Conservation (phyloP, 306 rosid genomes). For the Bauhinia variegata region DNA sequence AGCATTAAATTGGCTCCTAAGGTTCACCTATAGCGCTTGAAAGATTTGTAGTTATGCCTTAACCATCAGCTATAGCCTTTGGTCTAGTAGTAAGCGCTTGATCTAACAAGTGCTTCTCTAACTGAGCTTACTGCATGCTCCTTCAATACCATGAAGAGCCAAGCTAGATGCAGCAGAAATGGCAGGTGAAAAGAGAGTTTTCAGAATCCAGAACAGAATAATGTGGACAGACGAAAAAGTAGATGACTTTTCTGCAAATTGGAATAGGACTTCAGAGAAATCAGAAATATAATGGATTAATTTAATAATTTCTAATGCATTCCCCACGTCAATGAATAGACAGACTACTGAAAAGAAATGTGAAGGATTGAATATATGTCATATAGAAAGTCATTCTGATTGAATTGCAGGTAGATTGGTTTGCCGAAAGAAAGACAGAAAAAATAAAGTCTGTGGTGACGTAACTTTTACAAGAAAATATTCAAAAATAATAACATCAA, state of each 20-base stretch:
- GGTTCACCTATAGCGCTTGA: too few species aligned
- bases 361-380: conserved; percentile 1
- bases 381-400: conserved; percentile 8
- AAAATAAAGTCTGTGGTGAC: conserved; percentile 17
- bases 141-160: conserved; percentile 19
- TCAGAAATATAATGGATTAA: neutral
- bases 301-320: neutral
- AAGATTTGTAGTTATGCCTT: too few species aligned
- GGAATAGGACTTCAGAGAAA: conserved; percentile 5
- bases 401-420: neutral
- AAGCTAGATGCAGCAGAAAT: conserved; percentile 1
- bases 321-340: neutral
- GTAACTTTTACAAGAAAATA: neutral
- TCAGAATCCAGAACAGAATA: too few species aligned
- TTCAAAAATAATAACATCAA: conserved; percentile 29
- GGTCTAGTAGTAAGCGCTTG: too few species aligned
- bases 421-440: neutral
- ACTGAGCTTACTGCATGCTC: neutral
- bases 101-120: too few species aligned
- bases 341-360: neutral
- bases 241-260: too few species aligned
- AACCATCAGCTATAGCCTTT: too few species aligned
- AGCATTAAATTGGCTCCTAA: too few species aligned
- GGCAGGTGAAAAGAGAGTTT: too few species aligned
- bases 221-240: conserved; percentile 20